A percentile compares a stretch with the other conserved stretches of the same genome.
phyloP scores from a whole-genome alignment of 805 yeast species.

The Alloascoidea africana region DNA sequence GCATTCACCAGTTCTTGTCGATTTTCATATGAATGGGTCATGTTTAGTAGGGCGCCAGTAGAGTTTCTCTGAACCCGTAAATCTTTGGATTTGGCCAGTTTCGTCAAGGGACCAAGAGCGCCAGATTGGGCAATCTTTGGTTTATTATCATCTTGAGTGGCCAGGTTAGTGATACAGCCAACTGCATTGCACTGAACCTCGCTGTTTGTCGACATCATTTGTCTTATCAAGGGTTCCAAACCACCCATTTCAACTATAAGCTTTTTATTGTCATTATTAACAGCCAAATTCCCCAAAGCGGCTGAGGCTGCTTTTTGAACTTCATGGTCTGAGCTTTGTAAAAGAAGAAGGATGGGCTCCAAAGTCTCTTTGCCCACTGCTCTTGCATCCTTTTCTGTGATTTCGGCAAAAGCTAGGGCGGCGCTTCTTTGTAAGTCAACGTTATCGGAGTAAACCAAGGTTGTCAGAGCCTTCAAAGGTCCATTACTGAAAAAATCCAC shows the following conservation, averaged over 20 bases:
- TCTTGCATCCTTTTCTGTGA: constrained; percentile 89
- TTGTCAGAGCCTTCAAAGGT: constrained; percentile 71
- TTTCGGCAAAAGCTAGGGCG: constrained; percentile 95
- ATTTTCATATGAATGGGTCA: constrained; percentile 96
- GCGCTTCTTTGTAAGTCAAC: constrained; percentile 93
- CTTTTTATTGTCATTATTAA: constrained; percentile 85
- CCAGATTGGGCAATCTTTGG: constrained; percentile 93
- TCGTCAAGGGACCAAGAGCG: constrained; percentile 87
- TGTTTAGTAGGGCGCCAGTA: constrained; percentile 92
- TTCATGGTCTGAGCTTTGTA: constrained; percentile 82
- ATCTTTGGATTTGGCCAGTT: constrained; percentile 87
- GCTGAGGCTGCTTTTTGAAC: constrained; percentile 99
- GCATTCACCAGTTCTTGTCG: constrained; percentile 94
- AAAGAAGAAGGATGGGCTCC: constrained; percentile 80
- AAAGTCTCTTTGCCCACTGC: constrained; percentile 83
- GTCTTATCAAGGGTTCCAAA: constrained; percentile 86
- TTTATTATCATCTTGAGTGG: constrained; percentile 95
- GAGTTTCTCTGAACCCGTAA: constrained; percentile 96
- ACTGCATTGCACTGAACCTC: constrained; percentile 99
- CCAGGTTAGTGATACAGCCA: constrained; percentile 95
- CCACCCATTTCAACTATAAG: constrained; percentile 98
- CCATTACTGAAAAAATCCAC: constrained; percentile 84
- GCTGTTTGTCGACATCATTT: constrained; percentile 93
- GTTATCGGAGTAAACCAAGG: constrained; percentile 89
- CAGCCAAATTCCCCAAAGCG: constrained; percentile 95